phyloP scores from a whole-genome alignment of 2,329 filamentous ascomycete species.

The Phaeosphaeriaceae sp. region DNA sequence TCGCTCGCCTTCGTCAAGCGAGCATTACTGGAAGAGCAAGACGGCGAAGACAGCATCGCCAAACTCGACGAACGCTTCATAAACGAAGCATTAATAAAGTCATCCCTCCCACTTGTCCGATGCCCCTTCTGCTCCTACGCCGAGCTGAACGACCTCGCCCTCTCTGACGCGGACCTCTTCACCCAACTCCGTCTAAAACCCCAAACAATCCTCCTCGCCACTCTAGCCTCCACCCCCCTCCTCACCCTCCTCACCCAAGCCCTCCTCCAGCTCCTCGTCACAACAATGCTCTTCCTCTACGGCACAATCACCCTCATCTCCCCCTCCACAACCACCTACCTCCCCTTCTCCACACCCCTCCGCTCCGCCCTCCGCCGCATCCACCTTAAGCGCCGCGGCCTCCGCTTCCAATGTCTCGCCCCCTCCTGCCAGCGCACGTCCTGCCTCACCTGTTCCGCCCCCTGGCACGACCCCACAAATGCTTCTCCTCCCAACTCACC shows the following conservation, averaged over 20 bases:
- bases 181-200: slow-evolving; percentile 33
- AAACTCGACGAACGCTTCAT: slow-evolving; percentile 82
- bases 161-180: slow-evolving; percentile 34
- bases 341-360: slow-evolving; percentile 53
- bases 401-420: slow-evolving; percentile 78
- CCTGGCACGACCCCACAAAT: slow-evolving; percentile 90
- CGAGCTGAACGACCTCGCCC: slow-evolving; percentile 70
- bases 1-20: slow-evolving; percentile 71
- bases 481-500: slow-evolving; percentile 78
- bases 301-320: slow-evolving; percentile 27
- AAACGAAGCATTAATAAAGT: slow-evolving; percentile 75
- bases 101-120: slow-evolving; percentile 74
- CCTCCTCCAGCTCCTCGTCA: slow-evolving; percentile 60
- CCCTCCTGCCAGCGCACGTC: slow-evolving; percentile 72
- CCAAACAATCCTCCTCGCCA: slow-evolving; percentile 39
- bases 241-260: slow-evolving; percentile 40
- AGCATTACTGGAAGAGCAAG: slow-evolving; percentile 72
- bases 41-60: slow-evolving; percentile 72
- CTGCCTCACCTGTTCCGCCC: slow-evolving; percentile 81
- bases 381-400: slow-evolving; percentile 72
- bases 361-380: slow-evolving; percentile 69
- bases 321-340: slow-evolving; percentile 2
- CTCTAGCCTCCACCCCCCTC: slow-evolving; percentile 35
- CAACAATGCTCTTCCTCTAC: slow-evolving; percentile 57
- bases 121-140: slow-evolving; percentile 94